Percentiles rank a stretch among this genome's conserved stretches.
Conservation (phyloP, 352 stramenopile genomes). For the Blastocystis sp. region DNA sequence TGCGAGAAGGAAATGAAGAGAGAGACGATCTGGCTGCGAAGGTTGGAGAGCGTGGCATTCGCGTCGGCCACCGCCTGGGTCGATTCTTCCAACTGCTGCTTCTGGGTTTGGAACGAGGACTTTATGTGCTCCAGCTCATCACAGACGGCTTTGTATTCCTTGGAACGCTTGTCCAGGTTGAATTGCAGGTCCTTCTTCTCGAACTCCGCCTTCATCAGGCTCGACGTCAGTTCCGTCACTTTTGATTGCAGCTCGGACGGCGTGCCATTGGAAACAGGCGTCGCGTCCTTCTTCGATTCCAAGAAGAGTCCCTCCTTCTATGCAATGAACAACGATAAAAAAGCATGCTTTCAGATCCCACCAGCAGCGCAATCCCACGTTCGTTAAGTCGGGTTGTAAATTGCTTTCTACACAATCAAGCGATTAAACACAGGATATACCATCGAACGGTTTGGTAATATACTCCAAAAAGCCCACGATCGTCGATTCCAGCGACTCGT, state of each 20-base stretch:
- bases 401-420: constrained; percentile 47
- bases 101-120: neutral
- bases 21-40: constrained; percentile 3
- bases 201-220: constrained; percentile 27
- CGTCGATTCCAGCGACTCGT: constrained; percentile 15
- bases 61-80: neutral
- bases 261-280: neutral
- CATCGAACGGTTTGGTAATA: constrained; percentile 37
- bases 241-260: neutral
- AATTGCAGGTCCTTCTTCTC: constrained; percentile 20
- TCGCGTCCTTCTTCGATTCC: neutral
- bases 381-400: constrained; percentile 34
- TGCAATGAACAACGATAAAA: neutral
- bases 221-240: neutral
- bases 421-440: neutral
- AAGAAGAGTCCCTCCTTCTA: constrained; percentile 38
- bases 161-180: constrained; percentile 11
- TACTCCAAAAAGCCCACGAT: constrained; percentile 43
- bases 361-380: constrained; percentile 17
- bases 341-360: constrained; percentile 40
- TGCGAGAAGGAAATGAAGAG: constrained; percentile 40
- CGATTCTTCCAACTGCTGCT: neutral
- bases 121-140: neutral
- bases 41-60: neutral
- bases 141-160: neutral